Base-by-base conservation (phyloP, 768 basidiomycete species). In the Strobilomyces dryophilus region DNA sequence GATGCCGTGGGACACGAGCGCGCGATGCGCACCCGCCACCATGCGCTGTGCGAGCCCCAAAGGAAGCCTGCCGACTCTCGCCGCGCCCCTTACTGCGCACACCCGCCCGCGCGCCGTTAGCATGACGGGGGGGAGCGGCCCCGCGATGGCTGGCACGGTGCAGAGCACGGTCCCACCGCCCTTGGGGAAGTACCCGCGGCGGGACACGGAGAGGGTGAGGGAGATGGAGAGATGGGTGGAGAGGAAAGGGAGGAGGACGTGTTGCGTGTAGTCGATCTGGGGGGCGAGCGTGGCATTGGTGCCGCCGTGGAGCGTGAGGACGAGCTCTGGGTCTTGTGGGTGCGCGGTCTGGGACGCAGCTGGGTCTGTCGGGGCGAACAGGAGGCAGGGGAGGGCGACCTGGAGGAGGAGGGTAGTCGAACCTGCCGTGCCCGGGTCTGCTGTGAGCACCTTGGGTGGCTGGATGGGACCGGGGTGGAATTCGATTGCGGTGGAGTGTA, bases 201-300 rank as follows among this genome's bases (percentile, higher is more conserved):
- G 78, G 40, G 69, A 60, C 7, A 20, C 18, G 39, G 39, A 18
- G 45, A 89, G 68, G 24, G 77, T 65, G 24, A 90, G 64, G 5
- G 68, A 66, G 2, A 78, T 67, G 8, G 65, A 51, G 39, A 89
- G 83, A 64, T 85, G 83, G 11, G 67, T 72, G 21, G 69, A 71
- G 29, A 89, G 66, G 65, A 91, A 92, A 0, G 88, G 89, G 7
- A 91, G 64, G 62, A 91, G 75, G 45, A 89, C 70, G 55, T 81
- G 71, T 45, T 80, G 73, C 5, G 78, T 79, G 64, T 89, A 89
- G 68, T 91, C 89, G 27, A 89, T 79, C 57, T 89, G 89, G 0
- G 89, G 89, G 6, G 88, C 87, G 40, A 76, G 67, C 3, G 73
- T 68, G 18, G 87, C 86, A 55, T 90, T 90, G 3, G 89, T 90